Percentiles rank a stretch among this genome's conserved stretches.
phyloP scores from a whole-genome alignment of 2,329 filamentous ascomycete species.

The Massarina eburnea region DNA sequence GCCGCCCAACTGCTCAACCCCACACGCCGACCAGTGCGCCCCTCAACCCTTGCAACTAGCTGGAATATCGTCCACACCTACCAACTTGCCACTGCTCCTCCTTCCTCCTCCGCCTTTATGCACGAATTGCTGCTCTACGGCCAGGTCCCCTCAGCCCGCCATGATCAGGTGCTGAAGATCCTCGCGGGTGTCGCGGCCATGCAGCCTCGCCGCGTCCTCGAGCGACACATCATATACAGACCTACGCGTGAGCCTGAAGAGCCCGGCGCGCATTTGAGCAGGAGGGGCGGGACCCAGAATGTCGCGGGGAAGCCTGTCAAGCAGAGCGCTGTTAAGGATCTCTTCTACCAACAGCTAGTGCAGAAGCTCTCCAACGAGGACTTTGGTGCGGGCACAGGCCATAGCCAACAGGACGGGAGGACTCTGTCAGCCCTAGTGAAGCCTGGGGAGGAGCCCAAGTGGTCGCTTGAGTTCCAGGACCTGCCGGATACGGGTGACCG shows the following conservation, averaged over 20 bases:
- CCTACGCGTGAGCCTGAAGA: conserved; percentile 52
- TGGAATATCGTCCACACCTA: conserved; percentile 1
- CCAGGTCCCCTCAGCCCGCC: conserved; percentile 58
- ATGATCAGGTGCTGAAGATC: conserved; percentile 63
- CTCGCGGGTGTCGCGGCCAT: conserved; percentile 63
- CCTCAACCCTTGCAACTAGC: conserved; percentile 18
- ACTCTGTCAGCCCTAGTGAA: conserved; percentile 23
- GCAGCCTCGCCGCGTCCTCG: conserved; percentile 57
- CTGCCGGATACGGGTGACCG: conserved; percentile 54
- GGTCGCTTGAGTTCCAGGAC: conserved; percentile 45
- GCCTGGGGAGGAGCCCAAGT: conserved; percentile 30
- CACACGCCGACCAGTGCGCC: conserved; percentile 22
- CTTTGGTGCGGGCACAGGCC: too few relatives aligned
- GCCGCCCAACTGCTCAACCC: conserved; percentile 26
- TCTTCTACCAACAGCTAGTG: conserved; percentile 58
- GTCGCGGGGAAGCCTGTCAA: conserved; percentile 30
- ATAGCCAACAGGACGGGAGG: conserved; percentile 9
- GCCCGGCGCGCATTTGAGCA: conserved; percentile 37
- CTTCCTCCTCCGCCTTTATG: conserved; percentile 45
- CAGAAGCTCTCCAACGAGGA: conserved; percentile 43
- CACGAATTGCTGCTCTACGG: conserved; percentile 65
- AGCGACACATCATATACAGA: conserved; percentile 62
- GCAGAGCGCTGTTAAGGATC: conserved; percentile 45
- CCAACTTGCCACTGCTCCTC: background rate
- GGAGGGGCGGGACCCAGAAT: conserved; percentile 42